These are phyloP conservation scores for Achaetomium macrosporum DNA, from an alignment of 2,329 filamentous ascomycete species.

Conservation along the genomic window DNA sequence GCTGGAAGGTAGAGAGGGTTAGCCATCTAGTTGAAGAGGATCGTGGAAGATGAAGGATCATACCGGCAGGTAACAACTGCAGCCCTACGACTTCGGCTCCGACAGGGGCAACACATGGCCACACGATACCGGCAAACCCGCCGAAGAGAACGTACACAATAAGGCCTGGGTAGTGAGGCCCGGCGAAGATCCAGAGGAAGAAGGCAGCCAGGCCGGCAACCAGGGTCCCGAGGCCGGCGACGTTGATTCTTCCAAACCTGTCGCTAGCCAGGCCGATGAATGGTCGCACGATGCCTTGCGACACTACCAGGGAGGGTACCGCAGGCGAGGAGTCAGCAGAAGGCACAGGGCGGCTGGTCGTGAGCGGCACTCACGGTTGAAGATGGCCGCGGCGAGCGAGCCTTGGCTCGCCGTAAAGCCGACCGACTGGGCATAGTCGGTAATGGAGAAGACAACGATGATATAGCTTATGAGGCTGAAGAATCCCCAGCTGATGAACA, in stretches of 20 bases:
- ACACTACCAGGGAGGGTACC: conserved; percentile 32
- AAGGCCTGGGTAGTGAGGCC: conserved; percentile 56
- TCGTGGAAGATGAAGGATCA: conserved; percentile 8
- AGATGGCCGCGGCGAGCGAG: conserved; percentile 63
- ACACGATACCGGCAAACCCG: conserved; percentile 64
- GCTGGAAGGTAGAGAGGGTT: conserved; percentile 25
- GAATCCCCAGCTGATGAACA: conserved; percentile 62
- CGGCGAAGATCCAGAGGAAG: conserved; percentile 67
- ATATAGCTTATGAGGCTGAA: conserved; percentile 70
- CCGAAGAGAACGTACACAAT: conserved; percentile 68
- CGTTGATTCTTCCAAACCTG: conserved; percentile 64
- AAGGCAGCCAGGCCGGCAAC: conserved; percentile 59
- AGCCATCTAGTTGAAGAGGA: neutral
- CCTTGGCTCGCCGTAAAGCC: conserved; percentile 63
- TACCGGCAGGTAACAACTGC: conserved; percentile 58
- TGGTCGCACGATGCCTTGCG: conserved; percentile 62
- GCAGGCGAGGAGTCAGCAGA: conserved; percentile 4
- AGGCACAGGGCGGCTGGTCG: neutral
- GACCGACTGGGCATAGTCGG: conserved; percentile 64
- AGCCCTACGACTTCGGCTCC: conserved; percentile 70
- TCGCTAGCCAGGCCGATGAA: conserved; percentile 69
- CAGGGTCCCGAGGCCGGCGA: conserved; percentile 60
- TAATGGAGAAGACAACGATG: conserved; percentile 69
- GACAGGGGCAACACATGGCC: conserved; percentile 59
- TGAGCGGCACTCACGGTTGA: conserved; percentile 50